Evolutionary conservation across 495 filamentous ascomycete genomes (phyloP).

Genomic region (Delitschia confertaspora): DNA sequence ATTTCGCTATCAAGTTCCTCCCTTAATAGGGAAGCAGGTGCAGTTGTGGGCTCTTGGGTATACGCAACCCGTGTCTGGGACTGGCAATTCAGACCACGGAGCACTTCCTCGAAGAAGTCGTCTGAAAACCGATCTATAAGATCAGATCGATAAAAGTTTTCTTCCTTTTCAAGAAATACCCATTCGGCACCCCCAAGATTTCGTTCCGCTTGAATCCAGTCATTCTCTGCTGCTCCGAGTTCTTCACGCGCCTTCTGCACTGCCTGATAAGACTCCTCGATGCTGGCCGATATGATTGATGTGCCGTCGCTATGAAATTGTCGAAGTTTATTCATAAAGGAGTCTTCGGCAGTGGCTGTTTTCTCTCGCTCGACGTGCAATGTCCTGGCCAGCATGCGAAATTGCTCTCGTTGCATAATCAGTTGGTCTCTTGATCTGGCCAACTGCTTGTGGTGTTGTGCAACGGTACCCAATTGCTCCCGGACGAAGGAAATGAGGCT

Average conservation of each 20-base stretch:
- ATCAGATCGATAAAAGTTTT: conserved; percentile 5
- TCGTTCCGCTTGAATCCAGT: conserved; percentile 1
- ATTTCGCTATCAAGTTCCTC: not conserved
- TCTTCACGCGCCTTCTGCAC: not conserved
- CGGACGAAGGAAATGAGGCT: too few species aligned
- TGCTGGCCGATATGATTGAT: not conserved
- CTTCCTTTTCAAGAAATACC: conserved; percentile 3
- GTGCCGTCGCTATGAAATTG: not conserved
- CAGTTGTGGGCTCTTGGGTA: too few species aligned
- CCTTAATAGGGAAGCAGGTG: too few species aligned
- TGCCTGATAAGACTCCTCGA: not conserved
- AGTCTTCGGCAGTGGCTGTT: conserved; percentile 3
- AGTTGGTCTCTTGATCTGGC: too few species aligned
- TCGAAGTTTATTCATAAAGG: conserved; percentile 3
- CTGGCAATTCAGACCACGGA: too few species aligned
- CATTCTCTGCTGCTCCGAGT: conserved; percentile 2
- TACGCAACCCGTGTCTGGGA: too few species aligned
- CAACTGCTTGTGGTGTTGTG: too few species aligned
- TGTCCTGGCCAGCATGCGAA: too few species aligned
- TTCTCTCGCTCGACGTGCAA: too few species aligned
- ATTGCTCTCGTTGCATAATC: too few species aligned
- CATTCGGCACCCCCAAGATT: conserved; percentile 1
- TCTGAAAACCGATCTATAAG: not conserved
- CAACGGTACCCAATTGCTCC: too few species aligned
- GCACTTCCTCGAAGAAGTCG: not conserved